Evolutionary conservation across 371 early-diverging fungal species (phyloP).

Genomic region (Mucor saturninus): DNA sequence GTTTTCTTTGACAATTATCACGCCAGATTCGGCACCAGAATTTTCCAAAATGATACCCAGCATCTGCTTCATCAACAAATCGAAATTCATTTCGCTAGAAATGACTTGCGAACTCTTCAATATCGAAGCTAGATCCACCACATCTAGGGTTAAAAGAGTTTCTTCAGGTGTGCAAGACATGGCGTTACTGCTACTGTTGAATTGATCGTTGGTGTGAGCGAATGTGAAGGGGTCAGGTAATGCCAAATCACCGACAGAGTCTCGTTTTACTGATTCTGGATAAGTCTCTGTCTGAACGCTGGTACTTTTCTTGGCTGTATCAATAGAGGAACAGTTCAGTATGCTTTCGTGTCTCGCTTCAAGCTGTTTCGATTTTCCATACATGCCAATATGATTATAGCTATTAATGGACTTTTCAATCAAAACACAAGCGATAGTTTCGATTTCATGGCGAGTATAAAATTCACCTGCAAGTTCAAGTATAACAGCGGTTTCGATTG

Average conservation of each 20-base stretch:
- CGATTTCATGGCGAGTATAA: conserved; percentile 34
- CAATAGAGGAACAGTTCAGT: conserved; percentile 3
- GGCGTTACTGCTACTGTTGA: conserved; percentile 11
- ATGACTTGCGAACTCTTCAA: conserved; percentile 57
- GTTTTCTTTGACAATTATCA: conserved; percentile 53
- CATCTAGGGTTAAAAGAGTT: conserved; percentile 46
- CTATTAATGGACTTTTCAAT: conserved; percentile 41
- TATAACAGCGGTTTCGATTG: conserved; percentile 34
- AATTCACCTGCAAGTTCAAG: conserved; percentile 50
- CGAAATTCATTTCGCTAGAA: conserved; percentile 61
- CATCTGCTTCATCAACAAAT: conserved; percentile 56
- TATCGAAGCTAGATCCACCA: conserved; percentile 54
- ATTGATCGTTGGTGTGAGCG: neutral
- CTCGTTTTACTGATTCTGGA: conserved; percentile 14
- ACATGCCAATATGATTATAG: conserved; percentile 41
- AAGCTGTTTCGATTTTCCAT: conserved; percentile 44
- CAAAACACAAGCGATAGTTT: conserved; percentile 33
- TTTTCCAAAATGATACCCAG: conserved; percentile 55
- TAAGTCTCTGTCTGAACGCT: conserved; percentile 39
- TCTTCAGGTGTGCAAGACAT: conserved; percentile 39
- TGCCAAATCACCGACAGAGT: conserved; percentile 15
- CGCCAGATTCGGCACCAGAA: conserved; percentile 53
- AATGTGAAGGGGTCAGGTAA: conserved; percentile 6
- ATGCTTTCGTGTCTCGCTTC: conserved; percentile 10
- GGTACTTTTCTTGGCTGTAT: conserved; percentile 12